Evolutionary conservation across 1,139 yeast genomes (phyloP).

Genomic region (Taphrina populina): DNA sequence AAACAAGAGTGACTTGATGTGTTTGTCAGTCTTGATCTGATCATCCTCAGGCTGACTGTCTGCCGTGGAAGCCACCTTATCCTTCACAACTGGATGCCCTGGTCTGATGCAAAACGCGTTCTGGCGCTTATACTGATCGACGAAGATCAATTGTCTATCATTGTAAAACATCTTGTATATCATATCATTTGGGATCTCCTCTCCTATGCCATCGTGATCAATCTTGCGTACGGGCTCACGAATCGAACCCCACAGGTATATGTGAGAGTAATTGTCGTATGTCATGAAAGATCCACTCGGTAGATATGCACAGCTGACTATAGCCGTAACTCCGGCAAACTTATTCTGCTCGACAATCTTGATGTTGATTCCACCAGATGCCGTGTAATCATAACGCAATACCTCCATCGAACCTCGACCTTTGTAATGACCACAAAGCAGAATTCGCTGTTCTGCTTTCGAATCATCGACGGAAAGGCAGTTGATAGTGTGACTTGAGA

Average conservation of each 20-base stretch:
- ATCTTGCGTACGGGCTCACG: conserved; percentile 9
- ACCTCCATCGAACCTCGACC: conserved; percentile 15
- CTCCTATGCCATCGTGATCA: conserved; percentile 23
- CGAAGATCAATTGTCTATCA: conserved; percentile 1
- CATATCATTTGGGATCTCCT: conserved; percentile 15
- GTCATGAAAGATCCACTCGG: conserved; percentile 15
- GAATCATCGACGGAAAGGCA: neutral
- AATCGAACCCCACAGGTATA: conserved; percentile 11
- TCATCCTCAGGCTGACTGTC: neutral
- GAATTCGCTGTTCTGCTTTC: neutral
- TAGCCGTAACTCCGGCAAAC: conserved; percentile 20
- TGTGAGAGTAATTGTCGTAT: conserved; percentile 18
- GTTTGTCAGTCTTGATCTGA: neutral
- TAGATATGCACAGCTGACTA: conserved; percentile 17
- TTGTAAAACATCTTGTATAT: conserved; percentile 25
- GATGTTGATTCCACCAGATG: neutral
- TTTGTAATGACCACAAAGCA: conserved; percentile 19
- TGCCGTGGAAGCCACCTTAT: too few relatives aligned
- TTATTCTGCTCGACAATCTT: neutral
- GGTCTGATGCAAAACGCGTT: conserved; percentile 21
- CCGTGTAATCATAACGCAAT: neutral
- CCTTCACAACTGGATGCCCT: conserved; percentile 3
- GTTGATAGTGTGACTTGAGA: conserved; percentile 6
- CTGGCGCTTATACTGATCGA: conserved; percentile 24
- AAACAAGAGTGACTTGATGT: neutral